A percentile compares a stretch with the other conserved stretches of the same genome.
phyloP scores from a whole-genome alignment of 192 early-diverging fungal genomes.

The Coemansia sp. region DNA sequence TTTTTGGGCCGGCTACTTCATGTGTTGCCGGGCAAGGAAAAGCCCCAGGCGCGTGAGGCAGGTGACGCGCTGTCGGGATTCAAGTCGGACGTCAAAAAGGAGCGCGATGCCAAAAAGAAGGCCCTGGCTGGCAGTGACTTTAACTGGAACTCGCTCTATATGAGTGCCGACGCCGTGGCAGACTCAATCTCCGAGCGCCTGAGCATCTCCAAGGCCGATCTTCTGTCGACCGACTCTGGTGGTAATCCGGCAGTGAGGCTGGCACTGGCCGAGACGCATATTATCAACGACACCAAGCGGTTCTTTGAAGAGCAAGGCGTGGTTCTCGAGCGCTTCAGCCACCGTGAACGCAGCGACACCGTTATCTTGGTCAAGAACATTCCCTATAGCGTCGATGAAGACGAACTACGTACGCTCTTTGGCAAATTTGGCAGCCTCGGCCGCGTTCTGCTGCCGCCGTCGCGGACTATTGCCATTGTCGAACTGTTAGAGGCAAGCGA shows the following conservation, averaged over 20 bases:
- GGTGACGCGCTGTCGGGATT: slow-evolving; percentile 54
- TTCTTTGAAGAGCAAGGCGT: slow-evolving; percentile 88
- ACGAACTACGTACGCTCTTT: slow-evolving; percentile 79
- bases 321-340: slow-evolving; percentile 71
- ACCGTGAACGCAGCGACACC: slow-evolving; percentile 78
- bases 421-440: slow-evolving; percentile 86
- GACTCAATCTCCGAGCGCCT: slow-evolving; percentile 94
- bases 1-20: slow-evolving; percentile 93
- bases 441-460: slow-evolving; percentile 85
- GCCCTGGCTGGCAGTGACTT: slow-evolving; percentile 75
- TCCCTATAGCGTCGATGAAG: slow-evolving; percentile 73
- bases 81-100: slow-evolving; percentile 70
- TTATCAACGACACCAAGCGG: slow-evolving; percentile 91
- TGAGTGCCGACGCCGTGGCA: slow-evolving; percentile 93
- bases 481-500: slow-evolving; percentile 90
- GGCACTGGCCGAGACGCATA: slow-evolving; percentile 96
- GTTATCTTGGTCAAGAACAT: slow-evolving; percentile 97
- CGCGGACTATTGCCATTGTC: slow-evolving; percentile 89
- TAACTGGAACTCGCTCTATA: slow-evolving; percentile 96
- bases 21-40: slow-evolving; percentile 85
- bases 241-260: slow-evolving; percentile 88
- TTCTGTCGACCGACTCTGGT: slow-evolving; percentile 71
- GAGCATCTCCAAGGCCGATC: slow-evolving; percentile 85
- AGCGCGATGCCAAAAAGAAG: slow-evolving; percentile 80
- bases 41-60: slow-evolving; percentile 46